Evolutionary conservation across 1,284 basidiomycete genomes (phyloP).

Genomic region (Retiboletus fuscus): DNA sequence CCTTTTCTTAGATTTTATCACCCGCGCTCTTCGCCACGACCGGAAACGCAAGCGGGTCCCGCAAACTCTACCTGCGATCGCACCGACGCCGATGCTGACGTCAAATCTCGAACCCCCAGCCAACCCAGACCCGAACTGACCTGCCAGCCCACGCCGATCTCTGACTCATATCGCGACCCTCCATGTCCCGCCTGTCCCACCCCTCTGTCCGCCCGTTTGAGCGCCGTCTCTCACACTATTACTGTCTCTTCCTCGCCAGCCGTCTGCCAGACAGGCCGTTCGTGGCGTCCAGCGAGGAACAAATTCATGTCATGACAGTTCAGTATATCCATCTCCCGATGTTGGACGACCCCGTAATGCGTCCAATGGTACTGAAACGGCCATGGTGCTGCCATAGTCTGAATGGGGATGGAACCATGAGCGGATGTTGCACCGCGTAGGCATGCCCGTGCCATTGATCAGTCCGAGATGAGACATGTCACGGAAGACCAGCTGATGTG

Average conservation of each 20-base stretch:
- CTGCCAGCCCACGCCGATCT: conserved; percentile 9
- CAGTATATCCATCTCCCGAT: conserved; percentile 43
- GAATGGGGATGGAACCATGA: conserved; percentile 60
- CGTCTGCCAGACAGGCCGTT: conserved; percentile 52
- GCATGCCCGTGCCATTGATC: too few relatives aligned
- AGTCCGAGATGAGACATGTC: too few relatives aligned
- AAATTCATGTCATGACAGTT: conserved; percentile 60
- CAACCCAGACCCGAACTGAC: not conserved
- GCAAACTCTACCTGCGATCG: conserved; percentile 41
- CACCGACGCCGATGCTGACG: not conserved
- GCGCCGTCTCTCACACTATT: conserved; percentile 49
- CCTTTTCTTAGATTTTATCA: too few relatives aligned
- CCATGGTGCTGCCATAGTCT: conserved; percentile 51
- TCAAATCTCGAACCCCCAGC: not conserved
- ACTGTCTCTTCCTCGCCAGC: conserved; percentile 53
- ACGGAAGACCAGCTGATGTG: too few relatives aligned
- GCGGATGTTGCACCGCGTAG: conserved; percentile 51
- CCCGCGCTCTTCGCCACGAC: too few relatives aligned
- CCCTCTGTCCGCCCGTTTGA: conserved; percentile 30
- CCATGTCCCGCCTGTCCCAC: conserved; percentile 48
- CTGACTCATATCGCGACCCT: conserved; percentile 49
- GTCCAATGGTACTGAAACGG: conserved; percentile 29
- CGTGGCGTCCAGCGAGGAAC: conserved; percentile 51
- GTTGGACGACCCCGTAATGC: conserved; percentile 21
- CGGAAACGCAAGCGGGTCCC: too few relatives aligned